Conservation (phyloP, 306 rosid genomes). For the Inga oerstediana region DNA sequence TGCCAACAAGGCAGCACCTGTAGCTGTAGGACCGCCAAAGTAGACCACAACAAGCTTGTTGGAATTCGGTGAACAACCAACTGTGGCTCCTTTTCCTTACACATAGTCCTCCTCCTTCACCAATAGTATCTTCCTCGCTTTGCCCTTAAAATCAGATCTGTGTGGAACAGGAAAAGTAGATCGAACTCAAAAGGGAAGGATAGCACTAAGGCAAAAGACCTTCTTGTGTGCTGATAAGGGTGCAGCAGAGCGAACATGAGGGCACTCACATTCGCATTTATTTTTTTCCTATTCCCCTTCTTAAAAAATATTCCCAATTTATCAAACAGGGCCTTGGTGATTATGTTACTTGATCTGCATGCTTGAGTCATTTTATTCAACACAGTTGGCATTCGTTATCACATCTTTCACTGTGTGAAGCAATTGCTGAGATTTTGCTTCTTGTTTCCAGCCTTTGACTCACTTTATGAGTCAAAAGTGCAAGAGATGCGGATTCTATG, state of each 20-base stretch:
- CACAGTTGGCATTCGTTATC: conserved; percentile 22
- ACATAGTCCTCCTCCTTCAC: not conserved
- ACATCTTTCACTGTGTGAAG: conserved; percentile 21
- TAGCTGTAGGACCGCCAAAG: not conserved
- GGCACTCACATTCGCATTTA: not conserved
- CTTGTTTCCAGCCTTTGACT: conserved; percentile 81
- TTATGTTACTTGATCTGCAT: conserved; percentile 9
- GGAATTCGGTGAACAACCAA: not conserved
- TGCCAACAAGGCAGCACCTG: not conserved
- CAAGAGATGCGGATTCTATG: conserved; percentile 93
- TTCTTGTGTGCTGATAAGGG: not conserved
- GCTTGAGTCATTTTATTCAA: conserved; percentile 14
- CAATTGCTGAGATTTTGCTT: conserved; percentile 35
- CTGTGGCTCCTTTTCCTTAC: not conserved
- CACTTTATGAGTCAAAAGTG: conserved; percentile 63
- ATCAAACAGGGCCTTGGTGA: not conserved
- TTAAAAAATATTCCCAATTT: not conserved
- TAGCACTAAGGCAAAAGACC: not conserved
- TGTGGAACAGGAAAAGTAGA: not conserved
- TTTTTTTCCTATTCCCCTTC: not conserved
- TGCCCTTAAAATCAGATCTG: not conserved
- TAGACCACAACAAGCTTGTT: not conserved
- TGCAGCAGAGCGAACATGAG: not conserved
- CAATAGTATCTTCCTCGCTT: not conserved
- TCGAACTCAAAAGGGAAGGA: not conserved